A percentile compares a stretch with the other conserved stretches of the same genome.
Evolutionary conservation across 1,284 basidiomycete genomes (phyloP).

Genomic region (Puccinia horiana): DNA sequence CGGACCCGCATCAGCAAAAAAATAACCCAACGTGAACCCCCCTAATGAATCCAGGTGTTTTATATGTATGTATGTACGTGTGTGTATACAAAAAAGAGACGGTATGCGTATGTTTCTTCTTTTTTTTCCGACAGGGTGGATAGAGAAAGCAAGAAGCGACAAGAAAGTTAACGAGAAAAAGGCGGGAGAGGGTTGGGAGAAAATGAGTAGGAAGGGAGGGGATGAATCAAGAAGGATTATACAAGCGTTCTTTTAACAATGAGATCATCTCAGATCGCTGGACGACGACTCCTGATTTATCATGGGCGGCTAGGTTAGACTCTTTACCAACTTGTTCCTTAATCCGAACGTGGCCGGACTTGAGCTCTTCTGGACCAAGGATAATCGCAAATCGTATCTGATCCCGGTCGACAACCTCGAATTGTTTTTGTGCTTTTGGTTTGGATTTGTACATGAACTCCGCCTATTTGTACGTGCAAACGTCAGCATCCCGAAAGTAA

Average conservation of each 20-base stretch:
- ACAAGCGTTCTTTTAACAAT: slow-evolving; percentile 26
- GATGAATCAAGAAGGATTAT: background rate
- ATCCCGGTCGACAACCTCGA: slow-evolving; percentile 86
- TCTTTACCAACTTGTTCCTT: slow-evolving; percentile 85
- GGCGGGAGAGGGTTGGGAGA: background rate
- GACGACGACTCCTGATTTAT: slow-evolving; percentile 37
- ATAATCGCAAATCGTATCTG: slow-evolving; percentile 88
- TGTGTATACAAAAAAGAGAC: too few species aligned
- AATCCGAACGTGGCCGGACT: slow-evolving; percentile 78
- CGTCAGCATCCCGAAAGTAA: background rate
- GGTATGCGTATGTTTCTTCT: too few species aligned
- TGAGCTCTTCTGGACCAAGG: slow-evolving; percentile 81
- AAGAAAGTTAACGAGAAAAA: background rate
- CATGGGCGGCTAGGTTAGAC: background rate
- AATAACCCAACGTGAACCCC: too few species aligned
- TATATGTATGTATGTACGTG: too few species aligned
- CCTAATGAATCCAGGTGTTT: too few species aligned
- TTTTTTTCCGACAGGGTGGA: too few species aligned
- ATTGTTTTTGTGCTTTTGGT: slow-evolving; percentile 81
- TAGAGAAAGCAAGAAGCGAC: background rate
- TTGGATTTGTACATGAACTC: slow-evolving; percentile 93
- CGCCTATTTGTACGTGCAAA: slow-evolving; percentile 63
- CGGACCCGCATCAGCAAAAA: too few species aligned
- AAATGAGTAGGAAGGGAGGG: background rate
- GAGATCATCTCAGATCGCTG: slow-evolving; percentile 30